Evolutionary conservation across 192 early-diverging fungal genomes (phyloP).

Genomic region (Rhizophagus sp.): DNA sequence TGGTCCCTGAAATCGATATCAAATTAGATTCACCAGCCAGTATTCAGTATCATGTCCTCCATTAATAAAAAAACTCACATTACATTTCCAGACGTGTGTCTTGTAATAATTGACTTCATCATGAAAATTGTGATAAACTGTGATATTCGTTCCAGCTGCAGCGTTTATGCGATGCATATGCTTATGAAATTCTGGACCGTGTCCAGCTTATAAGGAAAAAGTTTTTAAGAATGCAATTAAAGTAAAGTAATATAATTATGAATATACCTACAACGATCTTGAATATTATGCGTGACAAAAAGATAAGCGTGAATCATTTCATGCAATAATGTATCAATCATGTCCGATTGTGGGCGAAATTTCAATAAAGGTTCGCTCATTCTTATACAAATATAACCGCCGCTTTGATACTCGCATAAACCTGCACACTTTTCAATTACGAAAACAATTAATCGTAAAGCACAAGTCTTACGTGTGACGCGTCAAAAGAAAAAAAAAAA

Average conservation of each 20-base stretch:
- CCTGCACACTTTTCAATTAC: conserved; percentile 47
- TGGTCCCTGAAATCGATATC: conserved; percentile 38
- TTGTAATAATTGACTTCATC: conserved; percentile 67
- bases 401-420: conserved; percentile 50
- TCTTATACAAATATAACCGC: conserved; percentile 53
- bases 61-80: conserved; percentile 33
- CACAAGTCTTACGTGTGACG: too few relatives aligned
- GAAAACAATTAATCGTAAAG: background rate
- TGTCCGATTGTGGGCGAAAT: conserved; percentile 57
- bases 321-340: conserved; percentile 66
- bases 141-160: conserved; percentile 51
- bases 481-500: too few relatives aligned
- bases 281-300: conserved; percentile 57
- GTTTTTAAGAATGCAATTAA: background rate
- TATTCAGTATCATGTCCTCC: background rate
- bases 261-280: conserved; percentile 40
- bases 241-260: background rate
- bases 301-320: conserved; percentile 74
- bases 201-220: conserved; percentile 43
- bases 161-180: conserved; percentile 57
- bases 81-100: conserved; percentile 69
- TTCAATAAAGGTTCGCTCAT: conserved; percentile 67
- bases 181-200: conserved; percentile 60
- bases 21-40: background rate
- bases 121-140: conserved; percentile 68